Evolutionary conservation across 805 yeast species (phyloP), one percentile per base, ranked within the genome.

Genomic region (Diddensiella santjacobensis): DNA sequence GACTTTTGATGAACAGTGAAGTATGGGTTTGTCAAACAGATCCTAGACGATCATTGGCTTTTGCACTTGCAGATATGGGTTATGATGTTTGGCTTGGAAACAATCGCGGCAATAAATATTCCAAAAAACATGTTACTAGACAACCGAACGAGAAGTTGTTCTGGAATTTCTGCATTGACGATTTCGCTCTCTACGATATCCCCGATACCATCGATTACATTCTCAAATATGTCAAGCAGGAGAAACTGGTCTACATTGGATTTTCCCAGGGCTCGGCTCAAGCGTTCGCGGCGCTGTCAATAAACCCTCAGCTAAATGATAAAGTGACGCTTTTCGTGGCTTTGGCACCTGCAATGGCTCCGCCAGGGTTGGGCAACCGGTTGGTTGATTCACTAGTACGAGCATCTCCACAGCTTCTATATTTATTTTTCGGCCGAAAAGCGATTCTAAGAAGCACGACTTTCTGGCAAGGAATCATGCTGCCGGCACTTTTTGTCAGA

Each of bases 81-180:
- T 91, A 80, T 65, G 99, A 91, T 62, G 97, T 91, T 3, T 91
- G 95, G 91, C 71, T 91, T 53, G 98, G 98, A 1, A 88, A 87
- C 65, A 88, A 87, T 61, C 74, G 96, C 49, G 96, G 96, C 8
- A 93, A 91, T 68, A 93, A 91, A 69, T 91, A 91, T 68, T 84
- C 95, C 2, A 81, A 83, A 51, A 89, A 89, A 58, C 96, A 91
- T 65, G 50, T 74, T 13, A 52, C 62, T n/a, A 62, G 69, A 31
- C 64, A 63, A 38, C 73, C 81, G 13, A 65, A 62, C 22, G 67
- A 71, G 2, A 67, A 67, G 19, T 70, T 72, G 48, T 91, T 88
- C 65, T 90, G 98, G 98, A 81, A 89, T 66, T 90, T 88, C 61
- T 81, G 91, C 30, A 71, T 90, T 41, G 97, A 91, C 66, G 96